Evolutionary conservation across 192 early-diverging fungal genomes (phyloP).

Genomic region (Chytriomyces hyalinus): DNA sequence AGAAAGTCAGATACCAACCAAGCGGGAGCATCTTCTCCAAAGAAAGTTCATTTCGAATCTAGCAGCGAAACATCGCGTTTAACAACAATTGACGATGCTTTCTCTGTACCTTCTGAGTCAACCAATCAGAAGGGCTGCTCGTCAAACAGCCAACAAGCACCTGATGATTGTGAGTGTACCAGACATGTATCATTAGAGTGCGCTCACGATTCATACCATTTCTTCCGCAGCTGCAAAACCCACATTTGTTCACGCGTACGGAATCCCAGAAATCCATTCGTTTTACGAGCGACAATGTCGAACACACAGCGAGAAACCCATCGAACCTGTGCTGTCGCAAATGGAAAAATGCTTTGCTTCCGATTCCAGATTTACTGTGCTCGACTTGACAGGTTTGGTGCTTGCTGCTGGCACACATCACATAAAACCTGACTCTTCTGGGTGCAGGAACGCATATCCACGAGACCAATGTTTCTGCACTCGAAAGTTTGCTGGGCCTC

Average conservation of each 20-base stretch:
- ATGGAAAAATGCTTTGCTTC: background rate
- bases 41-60: background rate
- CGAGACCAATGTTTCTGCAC: background rate
- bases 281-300: background rate
- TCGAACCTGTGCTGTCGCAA: background rate
- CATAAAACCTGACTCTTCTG: background rate
- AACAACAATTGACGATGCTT: background rate
- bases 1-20: background rate
- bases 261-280: background rate
- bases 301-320: background rate
- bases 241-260: background rate
- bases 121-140: background rate
- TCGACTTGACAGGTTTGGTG: background rate
- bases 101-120: background rate
- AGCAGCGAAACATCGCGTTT: background rate
- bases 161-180: background rate
- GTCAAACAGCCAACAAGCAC: background rate
- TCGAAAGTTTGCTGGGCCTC: background rate
- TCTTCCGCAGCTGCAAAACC: background rate
- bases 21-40: background rate
- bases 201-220: background rate
- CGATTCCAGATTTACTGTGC: background rate
- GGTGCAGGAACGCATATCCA: background rate
- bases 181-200: background rate
- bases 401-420: background rate